Evolutionary conservation across 768 basidiomycete genomes (phyloP), one percentile per base, ranked within the genome.

Genomic region (Cytidiella melzeri): DNA sequence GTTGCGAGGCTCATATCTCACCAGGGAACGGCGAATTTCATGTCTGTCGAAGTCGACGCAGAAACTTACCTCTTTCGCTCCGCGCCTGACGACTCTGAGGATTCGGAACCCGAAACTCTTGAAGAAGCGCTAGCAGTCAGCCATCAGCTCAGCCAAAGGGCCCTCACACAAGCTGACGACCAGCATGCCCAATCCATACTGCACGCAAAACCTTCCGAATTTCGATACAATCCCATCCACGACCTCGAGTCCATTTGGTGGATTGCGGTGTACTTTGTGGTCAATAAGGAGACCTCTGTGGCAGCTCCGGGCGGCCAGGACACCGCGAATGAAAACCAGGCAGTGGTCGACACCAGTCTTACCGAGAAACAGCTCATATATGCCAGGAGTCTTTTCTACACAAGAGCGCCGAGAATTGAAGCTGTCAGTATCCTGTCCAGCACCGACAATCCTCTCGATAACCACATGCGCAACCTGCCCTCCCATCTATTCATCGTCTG

Each of bases 191-290:
- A n/a, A 18, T 15, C 5, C 6, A 20, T 4, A 43, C 7, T 4
- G 4, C n/a, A 4, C 41, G 6, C 7, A 20, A 5, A n/a, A 20
- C 20, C 21, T 9, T 6, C n/a, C n/a, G 34, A 10, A 10, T 43
- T 20, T 20, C n/a, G n/a, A 5, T 45, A 45, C 25, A 45, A 45
- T 18, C 43, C 43, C 7, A 4, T 45, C 4, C 10, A 45, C 43
- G 43, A 45, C 43, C 13, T 45, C 15, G 25, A 45, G 43, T 45
- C 43, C 7, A 9, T 45, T 9, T 45, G 43, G 43, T 45, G 43
- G 43, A 5, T 21, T n/a, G 41, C 19, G 5, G 20, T 5, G 13
- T 43, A 10, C 20, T 9, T 43, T 21, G 19, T 43, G 13, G 21
- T 43, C 20, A 13, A 43, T 25, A 43, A 43, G 20, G 41, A 43